Evolutionary conservation across 2,329 filamentous ascomycete species (phyloP).

Genomic region (Cryphonectria radicalis): DNA sequence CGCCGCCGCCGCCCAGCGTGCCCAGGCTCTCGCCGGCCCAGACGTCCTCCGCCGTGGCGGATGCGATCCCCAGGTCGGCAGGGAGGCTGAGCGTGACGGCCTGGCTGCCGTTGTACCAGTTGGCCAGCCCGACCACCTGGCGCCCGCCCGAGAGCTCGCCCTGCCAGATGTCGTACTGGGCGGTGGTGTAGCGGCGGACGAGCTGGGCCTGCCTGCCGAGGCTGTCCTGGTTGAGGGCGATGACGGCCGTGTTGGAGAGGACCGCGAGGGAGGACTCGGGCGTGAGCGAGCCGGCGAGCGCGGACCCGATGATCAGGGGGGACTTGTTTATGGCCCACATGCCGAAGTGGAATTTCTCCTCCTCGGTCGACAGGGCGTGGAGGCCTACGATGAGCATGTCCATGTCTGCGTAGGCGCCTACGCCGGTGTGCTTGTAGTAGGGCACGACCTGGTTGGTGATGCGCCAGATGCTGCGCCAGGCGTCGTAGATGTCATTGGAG

Average conservation of each 20-base stretch:
- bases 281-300: conserved; percentile 44
- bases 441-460: conserved; percentile 57
- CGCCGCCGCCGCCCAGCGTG: conserved; percentile 39
- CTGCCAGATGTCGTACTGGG: conserved; percentile 56
- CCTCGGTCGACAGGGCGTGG: conserved; percentile 46
- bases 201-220: conserved; percentile 57
- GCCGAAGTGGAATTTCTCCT: conserved; percentile 57
- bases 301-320: conserved; percentile 52
- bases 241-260: conserved; percentile 56
- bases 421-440: conserved; percentile 47
- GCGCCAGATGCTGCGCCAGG: conserved; percentile 55
- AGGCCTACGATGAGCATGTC: conserved; percentile 59
- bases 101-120: conserved; percentile 52
- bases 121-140: conserved; percentile 51
- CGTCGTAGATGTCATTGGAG: conserved; percentile 57
- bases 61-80: conserved; percentile 44
- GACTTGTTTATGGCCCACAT: conserved; percentile 58
- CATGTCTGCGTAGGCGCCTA: conserved; percentile 55
- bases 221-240: conserved; percentile 62
- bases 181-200: conserved; percentile 50
- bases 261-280: conserved; percentile 46
- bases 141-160: conserved; percentile 50
- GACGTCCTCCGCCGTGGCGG: conserved; percentile 45
- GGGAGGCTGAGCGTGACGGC: conserved; percentile 48
- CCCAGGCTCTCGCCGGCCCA: conserved; percentile 45